Evolutionary conservation across 1,139 yeast species (phyloP).

Genomic region (Scheffersomyces segobiensis): DNA sequence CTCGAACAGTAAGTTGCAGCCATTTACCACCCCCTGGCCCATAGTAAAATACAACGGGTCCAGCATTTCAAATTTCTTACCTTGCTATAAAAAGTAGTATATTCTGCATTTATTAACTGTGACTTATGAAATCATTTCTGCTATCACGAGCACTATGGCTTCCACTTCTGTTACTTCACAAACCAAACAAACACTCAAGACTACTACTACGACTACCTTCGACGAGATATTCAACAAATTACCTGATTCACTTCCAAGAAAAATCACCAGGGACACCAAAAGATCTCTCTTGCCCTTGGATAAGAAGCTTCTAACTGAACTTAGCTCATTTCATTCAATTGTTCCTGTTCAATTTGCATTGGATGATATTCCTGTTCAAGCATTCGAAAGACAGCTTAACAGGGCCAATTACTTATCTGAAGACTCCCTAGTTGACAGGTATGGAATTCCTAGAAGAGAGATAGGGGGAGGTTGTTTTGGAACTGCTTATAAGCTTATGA

Average conservation of each 20-base stretch:
- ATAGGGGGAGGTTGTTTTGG: constrained; percentile 22
- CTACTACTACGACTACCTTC: background rate
- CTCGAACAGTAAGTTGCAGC: background rate
- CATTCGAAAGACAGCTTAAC: background rate
- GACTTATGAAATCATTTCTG: background rate
- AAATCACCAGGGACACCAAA: background rate
- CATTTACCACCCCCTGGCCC: background rate
- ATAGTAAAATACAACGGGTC: background rate
- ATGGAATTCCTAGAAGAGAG: constrained; percentile 11
- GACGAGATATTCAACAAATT: background rate
- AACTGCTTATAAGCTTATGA: constrained; percentile 5
- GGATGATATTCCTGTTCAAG: background rate
- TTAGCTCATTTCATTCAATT: background rate
- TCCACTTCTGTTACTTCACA: background rate
- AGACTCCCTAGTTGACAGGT: background rate
- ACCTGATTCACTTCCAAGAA: background rate
- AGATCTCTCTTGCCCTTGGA: background rate
- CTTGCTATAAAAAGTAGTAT: background rate
- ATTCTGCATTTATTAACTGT: background rate
- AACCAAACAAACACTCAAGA: background rate
- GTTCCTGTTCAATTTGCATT: background rate
- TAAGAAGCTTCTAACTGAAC: background rate
- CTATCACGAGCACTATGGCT: background rate
- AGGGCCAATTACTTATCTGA: background rate
- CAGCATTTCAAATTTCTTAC: background rate